Conservation (phyloP, 2,329 filamentous ascomycete species). For the Xylariaceae sp. region DNA sequence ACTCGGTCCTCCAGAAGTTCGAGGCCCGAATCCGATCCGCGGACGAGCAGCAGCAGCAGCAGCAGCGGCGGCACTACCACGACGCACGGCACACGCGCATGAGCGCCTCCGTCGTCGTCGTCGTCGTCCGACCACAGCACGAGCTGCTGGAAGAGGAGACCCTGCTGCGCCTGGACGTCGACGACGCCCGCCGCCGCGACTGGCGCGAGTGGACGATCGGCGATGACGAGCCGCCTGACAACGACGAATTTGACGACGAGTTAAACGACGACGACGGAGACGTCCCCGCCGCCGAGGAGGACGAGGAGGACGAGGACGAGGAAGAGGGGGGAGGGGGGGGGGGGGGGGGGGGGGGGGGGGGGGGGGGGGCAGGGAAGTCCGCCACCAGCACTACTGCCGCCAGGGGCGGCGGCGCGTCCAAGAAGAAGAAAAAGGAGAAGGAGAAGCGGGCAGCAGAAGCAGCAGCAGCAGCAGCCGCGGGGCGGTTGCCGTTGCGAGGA, state of each 20-base stretch:
- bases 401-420: too few species aligned
- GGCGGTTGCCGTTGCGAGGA: too few species aligned
- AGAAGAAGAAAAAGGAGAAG: slow-evolving; percentile 12
- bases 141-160: slow-evolving; percentile 31
- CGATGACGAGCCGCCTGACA: slow-evolving; percentile 26
- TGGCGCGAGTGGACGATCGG: slow-evolving; percentile 40
- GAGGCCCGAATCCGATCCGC: slow-evolving; percentile 38
- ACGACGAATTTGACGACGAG: slow-evolving; percentile 36
- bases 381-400: slow-evolving; percentile 12
- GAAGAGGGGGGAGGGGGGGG: slow-evolving; percentile 24
- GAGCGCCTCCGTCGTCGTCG: slow-evolving; percentile 32
- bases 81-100: slow-evolving; percentile 43
- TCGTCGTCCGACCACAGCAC: too few species aligned
- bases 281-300: slow-evolving; percentile 25
- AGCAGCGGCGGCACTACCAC: too few species aligned
- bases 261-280: too few species aligned
- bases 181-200: too few species aligned
- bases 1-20: slow-evolving; percentile 37
- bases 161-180: slow-evolving; percentile 37
- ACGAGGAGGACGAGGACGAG: slow-evolving; percentile 35
- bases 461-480: neutral
- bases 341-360: slow-evolving; percentile 31
- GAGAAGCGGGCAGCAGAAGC: neutral
- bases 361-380: slow-evolving; percentile 14
- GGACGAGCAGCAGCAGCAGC: slow-evolving; percentile 35